A percentile compares a stretch with the other conserved stretches of the same genome.
Conservation (phyloP, 345 rosid species). For the Tarenaya hassleriana region DNA sequence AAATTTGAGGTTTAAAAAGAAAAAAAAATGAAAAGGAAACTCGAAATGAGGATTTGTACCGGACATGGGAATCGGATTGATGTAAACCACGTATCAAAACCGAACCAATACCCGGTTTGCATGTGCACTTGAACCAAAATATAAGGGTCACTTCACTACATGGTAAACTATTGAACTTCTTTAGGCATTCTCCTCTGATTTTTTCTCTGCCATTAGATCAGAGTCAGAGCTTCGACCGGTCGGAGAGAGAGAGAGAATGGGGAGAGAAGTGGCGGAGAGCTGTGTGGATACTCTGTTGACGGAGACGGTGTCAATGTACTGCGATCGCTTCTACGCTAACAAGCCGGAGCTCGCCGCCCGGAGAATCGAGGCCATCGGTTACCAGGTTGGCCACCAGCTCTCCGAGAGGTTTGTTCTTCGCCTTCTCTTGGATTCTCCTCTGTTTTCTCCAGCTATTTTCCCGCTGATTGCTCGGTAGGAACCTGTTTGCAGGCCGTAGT, state of each 20-base stretch:
- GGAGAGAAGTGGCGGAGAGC: conserved; percentile 89
- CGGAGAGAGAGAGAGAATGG: conserved; percentile 38
- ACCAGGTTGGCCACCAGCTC: conserved; percentile 99
- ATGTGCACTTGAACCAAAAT: no score
- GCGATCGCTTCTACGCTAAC: conserved; percentile 71
- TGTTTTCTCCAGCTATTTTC: not conserved
- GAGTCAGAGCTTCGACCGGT: no score
- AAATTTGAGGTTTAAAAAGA: no score
- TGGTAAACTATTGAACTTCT: no score
- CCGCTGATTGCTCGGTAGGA: not conserved
- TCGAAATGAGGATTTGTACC: no score
- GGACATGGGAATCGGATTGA: no score
- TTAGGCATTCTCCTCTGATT: no score
- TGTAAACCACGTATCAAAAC: no score
- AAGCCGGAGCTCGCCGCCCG: conserved; percentile 96
- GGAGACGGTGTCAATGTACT: conserved; percentile 82
- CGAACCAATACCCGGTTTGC: no score
- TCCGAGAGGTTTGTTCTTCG: conserved; percentile 76
- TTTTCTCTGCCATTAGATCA: no score
- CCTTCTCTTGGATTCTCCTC: not conserved
- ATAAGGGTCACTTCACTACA: no score
- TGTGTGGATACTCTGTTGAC: conserved; percentile 74
- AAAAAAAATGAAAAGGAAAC: no score
- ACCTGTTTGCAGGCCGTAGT: not conserved
- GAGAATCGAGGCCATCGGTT: conserved; percentile 97